Conservation (phyloP, 495 filamentous ascomycete species). For the Xylaria curta region DNA sequence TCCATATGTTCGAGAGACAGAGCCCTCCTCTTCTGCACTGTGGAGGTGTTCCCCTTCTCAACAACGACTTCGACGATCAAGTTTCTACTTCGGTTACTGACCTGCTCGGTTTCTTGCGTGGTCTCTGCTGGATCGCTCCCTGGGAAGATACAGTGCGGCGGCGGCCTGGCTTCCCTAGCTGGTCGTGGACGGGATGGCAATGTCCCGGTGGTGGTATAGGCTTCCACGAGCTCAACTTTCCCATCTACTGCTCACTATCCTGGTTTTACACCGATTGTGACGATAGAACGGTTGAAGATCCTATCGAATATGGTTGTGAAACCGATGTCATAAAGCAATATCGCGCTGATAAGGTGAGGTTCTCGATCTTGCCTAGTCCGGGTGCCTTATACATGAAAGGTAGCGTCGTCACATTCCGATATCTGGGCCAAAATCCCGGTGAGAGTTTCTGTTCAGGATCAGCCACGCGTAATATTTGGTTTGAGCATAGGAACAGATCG, state of each 20-base stretch:
- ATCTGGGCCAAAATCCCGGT: background rate
- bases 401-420: background rate
- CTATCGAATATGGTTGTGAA: background rate
- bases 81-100: background rate
- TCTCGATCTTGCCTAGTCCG: background rate
- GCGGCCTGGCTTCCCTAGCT: constrained; percentile 8
- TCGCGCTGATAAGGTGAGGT: background rate
- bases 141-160: constrained; percentile 2
- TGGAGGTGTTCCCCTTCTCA: background rate
- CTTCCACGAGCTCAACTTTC: background rate
- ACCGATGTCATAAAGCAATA: background rate
- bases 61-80: background rate
- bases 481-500: background rate
- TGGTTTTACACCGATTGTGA: background rate
- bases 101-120: background rate
- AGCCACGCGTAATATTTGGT: background rate
- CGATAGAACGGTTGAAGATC: background rate
- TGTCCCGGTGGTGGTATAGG: background rate
- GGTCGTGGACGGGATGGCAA: constrained; percentile 21
- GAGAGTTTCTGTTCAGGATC: background rate
- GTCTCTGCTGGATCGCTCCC: background rate
- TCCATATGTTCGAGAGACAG: background rate
- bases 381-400: background rate
- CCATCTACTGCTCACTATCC: background rate
- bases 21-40: background rate